These are phyloP conservation scores for Epicoccum nigrum DNA, from an alignment of 2,329 filamentous ascomycete species.

Conservation along the genomic window DNA sequence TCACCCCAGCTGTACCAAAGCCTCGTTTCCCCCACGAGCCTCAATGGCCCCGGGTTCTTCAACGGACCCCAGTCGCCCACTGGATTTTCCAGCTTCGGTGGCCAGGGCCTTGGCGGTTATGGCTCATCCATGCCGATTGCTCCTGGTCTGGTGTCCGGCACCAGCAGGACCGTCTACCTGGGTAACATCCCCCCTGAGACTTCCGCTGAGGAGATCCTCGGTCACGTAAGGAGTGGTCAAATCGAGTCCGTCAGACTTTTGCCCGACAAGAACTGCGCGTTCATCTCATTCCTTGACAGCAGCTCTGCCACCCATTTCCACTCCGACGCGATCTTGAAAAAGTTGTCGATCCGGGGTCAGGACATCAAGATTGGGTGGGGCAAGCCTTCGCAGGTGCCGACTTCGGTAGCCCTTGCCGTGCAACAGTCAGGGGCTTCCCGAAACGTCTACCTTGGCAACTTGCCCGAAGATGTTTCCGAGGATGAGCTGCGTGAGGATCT, in stretches of 20 bases:
- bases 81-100: conserved; percentile 69
- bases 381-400: conserved; percentile 96
- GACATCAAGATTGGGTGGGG: conserved; percentile 99
- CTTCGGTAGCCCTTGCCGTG: conserved; percentile 94
- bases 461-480: conserved; percentile 87
- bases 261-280: conserved; percentile 99
- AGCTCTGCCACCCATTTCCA: conserved; percentile 99
- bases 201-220: conserved; percentile 92
- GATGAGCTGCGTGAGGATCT: conserved; percentile 94
- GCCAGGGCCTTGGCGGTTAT: conserved; percentile 66
- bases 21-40: conserved; percentile 83
- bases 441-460: conserved; percentile 94
- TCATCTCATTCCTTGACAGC: conserved; percentile 98
- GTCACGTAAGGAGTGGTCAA: conserved; percentile 94
- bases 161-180: conserved; percentile 94
- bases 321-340: conserved; percentile 99
- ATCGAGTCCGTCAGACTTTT: conserved; percentile 98
- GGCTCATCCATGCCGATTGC: conserved; percentile 77
- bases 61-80: conserved; percentile 87
- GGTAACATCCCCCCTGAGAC: conserved; percentile 99
- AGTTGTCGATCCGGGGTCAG: conserved; percentile 96
- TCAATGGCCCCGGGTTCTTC: conserved; percentile 79
- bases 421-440: conserved; percentile 96
- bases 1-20: conserved; percentile 84
- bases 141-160: conserved; percentile 83